Base-by-base conservation (phyloP, 176 grass and related monocot genomes). In the Triticum monococcum region DNA sequence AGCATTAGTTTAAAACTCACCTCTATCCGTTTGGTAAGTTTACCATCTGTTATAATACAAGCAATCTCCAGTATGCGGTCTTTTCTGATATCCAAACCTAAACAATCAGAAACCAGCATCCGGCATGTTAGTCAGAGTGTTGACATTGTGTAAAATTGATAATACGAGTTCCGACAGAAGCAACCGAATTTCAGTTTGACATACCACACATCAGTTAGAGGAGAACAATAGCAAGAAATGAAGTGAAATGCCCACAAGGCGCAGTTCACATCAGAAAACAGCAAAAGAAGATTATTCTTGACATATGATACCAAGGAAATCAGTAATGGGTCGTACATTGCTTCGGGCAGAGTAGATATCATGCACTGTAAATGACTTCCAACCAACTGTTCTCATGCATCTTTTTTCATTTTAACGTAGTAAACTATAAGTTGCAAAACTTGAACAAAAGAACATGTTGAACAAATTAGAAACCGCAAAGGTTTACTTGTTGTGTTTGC, bases 21-120 rank as follows among this genome's bases (percentile, higher is more conserved):
- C 78, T 96, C 89, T 80, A 96, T 83, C 82, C 60, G 83, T 85
- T 96, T 87, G 60, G 81, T 89, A 88, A 96, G 89, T 87, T 89
- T 96, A 75, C 91, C 94, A 61, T 96, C 89, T 81, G 94, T 96
- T 81, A 93, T 88, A 63, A 96, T 72, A 80, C 94, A 96, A 84
- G 89, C 91, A 68, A 96, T 96, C 91, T 96, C 94, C 88, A 96
- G 75, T 81, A 96, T 96, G 81, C 84, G 89, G 66, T 96, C 91
- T 85, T 89, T 85, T 85, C 82, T 79, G 86, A 91, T 83, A 89
- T 93, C 86, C 86, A 96, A 91, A 87, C 94, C 94, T 95, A 85
- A 57, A 73, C 25, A 84, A 41, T 66, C 67, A 70, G 41, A 76
- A 82, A 77, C 50, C 72, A 65, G 33, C 61, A 56, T 22, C 45